Evolutionary conservation across 2,329 filamentous ascomycete genomes (phyloP), one percentile per base, ranked within the genome.

Genomic region (Hypoxylon sp.): DNA sequence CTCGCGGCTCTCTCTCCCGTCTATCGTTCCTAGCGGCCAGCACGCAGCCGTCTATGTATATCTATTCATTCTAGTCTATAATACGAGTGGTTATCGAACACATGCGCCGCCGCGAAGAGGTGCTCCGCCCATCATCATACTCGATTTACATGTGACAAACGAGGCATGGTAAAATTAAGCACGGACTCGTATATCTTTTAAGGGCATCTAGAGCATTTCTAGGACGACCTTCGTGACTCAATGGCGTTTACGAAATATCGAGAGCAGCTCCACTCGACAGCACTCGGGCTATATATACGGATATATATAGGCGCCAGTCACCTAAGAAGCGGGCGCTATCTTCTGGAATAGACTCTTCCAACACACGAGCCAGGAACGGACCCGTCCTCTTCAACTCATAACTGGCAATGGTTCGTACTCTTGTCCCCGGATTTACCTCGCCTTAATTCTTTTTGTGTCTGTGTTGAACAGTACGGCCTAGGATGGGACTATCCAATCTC

Each of bases 201-300:
- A 27, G 8, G 20, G 20, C 20, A n/a, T 29, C 33, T 4, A 35
- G 29, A 24, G 13, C n/a, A n/a, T 45, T 17, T 27, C 17, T 33
- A 26, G 33, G 56, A 21, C 37, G 33, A n/a, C n/a, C n/a, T n/a
- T n/a, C n/a, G n/a, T n/a, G n/a, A n/a, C n/a, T n/a, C 15, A 15
- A 15, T 56, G 35, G 21, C 17, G 47, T 50, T 38, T 38, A 55
- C 42, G 31, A 37, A 40, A 48, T 15, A 27, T 48, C 29, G 49
- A 46, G 29, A 24, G 21, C n/a, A 17, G 56, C 52, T 63, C 57
- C 60, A 63, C 60, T 50, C 29, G 45, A 53, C 45, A 51, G 49
- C 48, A 54, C 24, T 61, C 47, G 55, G 53, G 54, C 47, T 46
- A 50, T 13, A 51, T n/a, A n/a, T n/a, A n/a, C n/a, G n/a, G n/a